Base-by-base conservation (phyloP, 2,329 filamentous ascomycete species). In the Raffaelea deltoideospora region DNA sequence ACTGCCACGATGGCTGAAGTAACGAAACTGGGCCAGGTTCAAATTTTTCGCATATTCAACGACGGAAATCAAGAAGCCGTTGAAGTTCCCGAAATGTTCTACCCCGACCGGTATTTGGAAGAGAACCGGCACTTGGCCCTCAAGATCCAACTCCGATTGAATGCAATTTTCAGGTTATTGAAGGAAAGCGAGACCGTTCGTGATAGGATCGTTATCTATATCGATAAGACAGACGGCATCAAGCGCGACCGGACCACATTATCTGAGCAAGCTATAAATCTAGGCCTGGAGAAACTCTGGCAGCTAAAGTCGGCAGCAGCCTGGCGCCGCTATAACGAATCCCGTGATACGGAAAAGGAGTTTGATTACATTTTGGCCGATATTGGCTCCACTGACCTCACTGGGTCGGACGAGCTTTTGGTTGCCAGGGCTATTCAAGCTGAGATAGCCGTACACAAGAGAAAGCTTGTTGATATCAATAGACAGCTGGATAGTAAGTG, bases 21-120 rank as follows among this genome's bases (percentile, higher is more conserved):
- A 1, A 37, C 36, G 2, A 18, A 37, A 8, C 17, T 38, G 6
- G 45, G 31, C 3, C 40, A 40, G 2, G 38, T 48, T 17, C 39
- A 48, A 31, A 46, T 47, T 4, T 41, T 50, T 33, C 45, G 40
- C 4, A 37, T 50, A 13, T 37, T 28, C n/a, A 37, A 42, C 9
- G 40, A 43, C 9, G 40, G 37, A 4, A 18, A 37, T 6, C 14
- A 38, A 2, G 23, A 40, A 7, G 35, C 44, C 2, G 34, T 52
- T 7, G 45, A 49, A 5, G 39, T 51, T 3, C 50, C 49, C 10
- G 46, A 44, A 13, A 31, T 43, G 10, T 39, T 51, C 14, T 51
- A 46, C 27, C 26, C 41, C 7, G 50, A 52, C 37, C 43, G 50
- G 3, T 52, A 51, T 36, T 20, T 47, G 8, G 38, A 37, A 4